A percentile compares a stretch with the other conserved stretches of the same genome.
These are phyloP conservation scores for Candida easanensis DNA, from an alignment of 805 yeast genomes.

Conservation along the genomic window DNA sequence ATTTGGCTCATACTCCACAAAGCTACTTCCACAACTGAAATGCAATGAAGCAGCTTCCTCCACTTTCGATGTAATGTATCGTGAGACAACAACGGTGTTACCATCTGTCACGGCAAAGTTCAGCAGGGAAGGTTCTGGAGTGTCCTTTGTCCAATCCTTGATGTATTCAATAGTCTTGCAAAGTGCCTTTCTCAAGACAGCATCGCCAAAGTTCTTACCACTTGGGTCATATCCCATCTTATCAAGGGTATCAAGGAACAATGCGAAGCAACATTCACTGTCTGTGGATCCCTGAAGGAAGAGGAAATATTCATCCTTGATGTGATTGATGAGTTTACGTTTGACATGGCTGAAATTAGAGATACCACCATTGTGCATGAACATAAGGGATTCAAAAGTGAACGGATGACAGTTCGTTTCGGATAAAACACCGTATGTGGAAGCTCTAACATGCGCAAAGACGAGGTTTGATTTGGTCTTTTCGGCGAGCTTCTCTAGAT, in stretches of 20 bases:
- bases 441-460: constrained; percentile 95
- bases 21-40: constrained; percentile 89
- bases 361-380: constrained; percentile 97
- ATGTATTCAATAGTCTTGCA: constrained; percentile 70
- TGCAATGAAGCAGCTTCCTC: constrained; percentile 97
- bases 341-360: constrained; percentile 72
- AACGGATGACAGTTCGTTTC: constrained; percentile 99
- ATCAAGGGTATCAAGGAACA: constrained; percentile 73
- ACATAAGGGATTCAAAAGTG: constrained; percentile 80
- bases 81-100: constrained; percentile 73
- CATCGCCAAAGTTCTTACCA: constrained; percentile 48
- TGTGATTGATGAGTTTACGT: constrained; percentile 63
- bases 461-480: constrained; percentile 82
- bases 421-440: constrained; percentile 89
- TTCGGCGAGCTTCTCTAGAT: constrained; percentile 78
- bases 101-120: constrained; percentile 98
- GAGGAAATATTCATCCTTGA: constrained; percentile 77
- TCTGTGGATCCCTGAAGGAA: constrained; percentile 92
- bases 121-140: constrained; percentile 77
- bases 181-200: constrained; percentile 62
- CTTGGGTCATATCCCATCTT: constrained; percentile 75
- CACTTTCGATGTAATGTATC: constrained; percentile 83
- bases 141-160: constrained; percentile 74
- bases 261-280: constrained; percentile 91
- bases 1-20: constrained; percentile 87